Conservation (phyloP, 768 basidiomycete genomes). For the Daedalea quercina region DNA sequence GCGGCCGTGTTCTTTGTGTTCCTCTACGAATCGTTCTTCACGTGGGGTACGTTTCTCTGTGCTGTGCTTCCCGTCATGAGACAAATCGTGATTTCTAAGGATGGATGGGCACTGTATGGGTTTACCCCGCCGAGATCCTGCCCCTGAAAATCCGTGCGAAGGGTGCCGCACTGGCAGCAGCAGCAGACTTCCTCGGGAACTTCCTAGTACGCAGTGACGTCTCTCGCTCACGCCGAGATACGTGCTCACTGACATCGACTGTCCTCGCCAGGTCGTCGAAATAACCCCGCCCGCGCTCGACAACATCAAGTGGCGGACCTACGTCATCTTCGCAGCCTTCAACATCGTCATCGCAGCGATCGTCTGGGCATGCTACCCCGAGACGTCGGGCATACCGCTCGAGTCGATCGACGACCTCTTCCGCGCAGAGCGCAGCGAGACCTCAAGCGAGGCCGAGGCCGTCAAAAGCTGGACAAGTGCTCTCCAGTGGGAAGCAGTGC, state of each 20-base stretch:
- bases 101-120: conserved; percentile 9
- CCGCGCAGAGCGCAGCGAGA: not conserved
- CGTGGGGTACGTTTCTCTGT: conserved; percentile 29
- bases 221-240: not conserved
- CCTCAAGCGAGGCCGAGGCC: not conserved
- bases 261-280: conserved; percentile 25
- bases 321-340: conserved; percentile 39
- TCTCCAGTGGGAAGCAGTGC: conserved; percentile 1
- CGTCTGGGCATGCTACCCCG: conserved; percentile 28
- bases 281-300: conserved; percentile 37
- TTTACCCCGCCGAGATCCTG: conserved; percentile 6
- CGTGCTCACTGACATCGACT: not conserved
- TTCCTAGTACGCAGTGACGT: conserved; percentile 2
- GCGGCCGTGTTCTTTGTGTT: conserved; percentile 30
- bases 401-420: conserved; percentile 7
- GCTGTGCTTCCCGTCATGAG: no score
- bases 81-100: no score
- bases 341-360: conserved; percentile 38
- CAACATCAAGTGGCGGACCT: conserved; percentile 37
- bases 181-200: conserved; percentile 6
- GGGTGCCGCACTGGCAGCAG: conserved; percentile 5
- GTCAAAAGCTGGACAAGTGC: not conserved
- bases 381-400: conserved; percentile 6
- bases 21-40: conserved; percentile 27
- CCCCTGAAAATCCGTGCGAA: conserved; percentile 8